Conservation (phyloP, 208 protist species). For the Blastocrithidia nonstop region DNA sequence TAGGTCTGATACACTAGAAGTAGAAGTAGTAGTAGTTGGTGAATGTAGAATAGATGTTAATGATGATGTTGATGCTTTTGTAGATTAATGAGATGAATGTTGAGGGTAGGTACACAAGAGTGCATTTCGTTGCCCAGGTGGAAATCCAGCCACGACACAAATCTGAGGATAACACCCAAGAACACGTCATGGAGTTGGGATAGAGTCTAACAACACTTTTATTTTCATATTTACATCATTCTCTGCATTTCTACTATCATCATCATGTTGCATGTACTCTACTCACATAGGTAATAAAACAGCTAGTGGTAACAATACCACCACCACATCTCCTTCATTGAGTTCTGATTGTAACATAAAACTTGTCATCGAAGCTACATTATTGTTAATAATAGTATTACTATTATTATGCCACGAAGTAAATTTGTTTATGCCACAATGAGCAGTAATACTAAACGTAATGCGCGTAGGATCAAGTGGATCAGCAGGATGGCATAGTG, state of each 20-base stretch:
- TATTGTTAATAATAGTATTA: no score
- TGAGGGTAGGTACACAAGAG: constrained; percentile 12
- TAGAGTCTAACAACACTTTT: constrained; percentile 1
- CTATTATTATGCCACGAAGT: no score
- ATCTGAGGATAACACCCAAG: constrained; percentile 49
- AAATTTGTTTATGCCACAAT: no score
- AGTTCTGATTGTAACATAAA: not conserved
- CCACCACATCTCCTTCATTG: constrained; percentile 19
- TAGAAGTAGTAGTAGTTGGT: not conserved
- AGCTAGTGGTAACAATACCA: constrained; percentile 44
- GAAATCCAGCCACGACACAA: constrained; percentile 28
- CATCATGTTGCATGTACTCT: constrained; percentile 3
- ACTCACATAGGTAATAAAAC: constrained; percentile 13
- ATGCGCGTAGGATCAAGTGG: no score
- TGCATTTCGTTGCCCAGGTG: constrained; percentile 12
- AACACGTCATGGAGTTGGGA: constrained; percentile 24
- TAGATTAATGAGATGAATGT: no score
- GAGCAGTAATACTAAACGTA: no score
- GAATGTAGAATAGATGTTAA: no score
- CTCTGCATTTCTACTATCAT: not conserved
- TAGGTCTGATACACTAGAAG: no score
- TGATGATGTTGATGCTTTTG: no score
- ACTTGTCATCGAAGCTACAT: no score
- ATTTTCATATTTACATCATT: constrained; percentile 5
- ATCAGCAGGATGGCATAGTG: no score